Percentiles rank a stretch among this genome's conserved stretches.
Conservation (phyloP, 1,284 basidiomycete genomes). For the Apiotrichum mycotoxinovorans region DNA sequence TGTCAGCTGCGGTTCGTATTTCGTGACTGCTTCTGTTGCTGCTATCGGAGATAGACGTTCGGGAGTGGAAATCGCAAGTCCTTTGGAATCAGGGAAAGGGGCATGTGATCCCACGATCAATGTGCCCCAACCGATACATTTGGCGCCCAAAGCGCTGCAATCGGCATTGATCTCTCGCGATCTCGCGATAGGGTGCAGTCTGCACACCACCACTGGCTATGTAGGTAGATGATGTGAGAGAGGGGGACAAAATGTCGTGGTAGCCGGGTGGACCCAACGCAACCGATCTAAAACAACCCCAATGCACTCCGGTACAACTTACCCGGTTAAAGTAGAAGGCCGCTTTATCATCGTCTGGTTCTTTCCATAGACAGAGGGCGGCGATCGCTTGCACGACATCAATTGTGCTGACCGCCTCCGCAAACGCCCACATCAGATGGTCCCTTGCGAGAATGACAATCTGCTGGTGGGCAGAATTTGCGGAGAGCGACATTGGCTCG, state of each 20-base stretch:
- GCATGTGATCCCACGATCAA: neutral
- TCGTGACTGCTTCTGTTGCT: neutral
- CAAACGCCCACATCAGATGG: conserved; percentile 36
- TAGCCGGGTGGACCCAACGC: too few relatives aligned
- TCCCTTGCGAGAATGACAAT: conserved; percentile 34
- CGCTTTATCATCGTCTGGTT: conserved; percentile 42
- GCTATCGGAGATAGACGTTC: neutral
- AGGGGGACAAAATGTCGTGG: too few relatives aligned
- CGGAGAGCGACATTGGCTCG: conserved; percentile 23
- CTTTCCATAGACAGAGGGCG: conserved; percentile 34
- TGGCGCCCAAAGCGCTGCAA: neutral
- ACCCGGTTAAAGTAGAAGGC: conserved; percentile 38
- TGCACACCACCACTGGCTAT: too few relatives aligned
- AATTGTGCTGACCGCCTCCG: conserved; percentile 28
- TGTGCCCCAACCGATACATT: too few relatives aligned
- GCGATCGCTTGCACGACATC: conserved; percentile 34
- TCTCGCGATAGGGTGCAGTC: too few relatives aligned
- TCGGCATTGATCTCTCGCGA: neutral
- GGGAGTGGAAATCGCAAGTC: neutral
- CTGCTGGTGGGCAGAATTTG: conserved; percentile 32
- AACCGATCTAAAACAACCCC: too few relatives aligned
- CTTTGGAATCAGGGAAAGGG: neutral
- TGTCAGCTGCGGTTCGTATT: neutral
- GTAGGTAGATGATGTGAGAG: too few relatives aligned
- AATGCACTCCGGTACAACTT: conserved; percentile 1